Conservation (phyloP, 306 rosid genomes). For the Cucurbita argyrosperma region DNA sequence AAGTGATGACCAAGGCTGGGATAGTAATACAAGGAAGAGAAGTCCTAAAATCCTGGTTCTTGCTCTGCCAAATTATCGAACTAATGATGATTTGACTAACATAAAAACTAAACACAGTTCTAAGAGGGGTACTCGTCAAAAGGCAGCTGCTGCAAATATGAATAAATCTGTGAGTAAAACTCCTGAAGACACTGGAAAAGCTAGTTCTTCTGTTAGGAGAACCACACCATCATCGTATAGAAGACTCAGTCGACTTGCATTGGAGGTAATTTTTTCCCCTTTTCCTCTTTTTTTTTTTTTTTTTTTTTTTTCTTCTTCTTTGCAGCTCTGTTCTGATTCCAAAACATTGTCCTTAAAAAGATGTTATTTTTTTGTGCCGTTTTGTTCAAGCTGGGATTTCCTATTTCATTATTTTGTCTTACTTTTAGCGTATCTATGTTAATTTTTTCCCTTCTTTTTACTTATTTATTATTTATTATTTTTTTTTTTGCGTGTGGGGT, state of each 20-base stretch:
- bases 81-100: conserved; percentile 14
- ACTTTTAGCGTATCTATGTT: not conserved
- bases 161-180: conserved; percentile 25
- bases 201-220: conserved; percentile 30
- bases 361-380: too few species aligned
- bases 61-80: conserved; percentile 17
- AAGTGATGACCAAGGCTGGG: not conserved
- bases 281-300: not conserved
- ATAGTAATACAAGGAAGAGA: conserved; percentile 2
- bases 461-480: not conserved
- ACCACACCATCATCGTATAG: conserved; percentile 28
- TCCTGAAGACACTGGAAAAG: conserved; percentile 21
- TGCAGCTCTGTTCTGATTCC: not conserved
- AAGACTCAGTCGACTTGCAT: conserved; percentile 55
- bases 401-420: not conserved
- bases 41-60: conserved; percentile 3
- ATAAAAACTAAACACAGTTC: conserved; percentile 17
- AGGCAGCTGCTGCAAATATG: conserved; percentile 25
- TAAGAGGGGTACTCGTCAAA: conserved; percentile 20
- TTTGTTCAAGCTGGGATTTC: not conserved
- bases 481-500: not conserved
- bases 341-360: too few species aligned
- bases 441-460: too few species aligned
- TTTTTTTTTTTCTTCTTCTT: not conserved
- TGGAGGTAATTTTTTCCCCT: conserved; percentile 45